phyloP scores from a whole-genome alignment of 495 filamentous ascomycete species.

The Talaromyces thailandensis region DNA sequence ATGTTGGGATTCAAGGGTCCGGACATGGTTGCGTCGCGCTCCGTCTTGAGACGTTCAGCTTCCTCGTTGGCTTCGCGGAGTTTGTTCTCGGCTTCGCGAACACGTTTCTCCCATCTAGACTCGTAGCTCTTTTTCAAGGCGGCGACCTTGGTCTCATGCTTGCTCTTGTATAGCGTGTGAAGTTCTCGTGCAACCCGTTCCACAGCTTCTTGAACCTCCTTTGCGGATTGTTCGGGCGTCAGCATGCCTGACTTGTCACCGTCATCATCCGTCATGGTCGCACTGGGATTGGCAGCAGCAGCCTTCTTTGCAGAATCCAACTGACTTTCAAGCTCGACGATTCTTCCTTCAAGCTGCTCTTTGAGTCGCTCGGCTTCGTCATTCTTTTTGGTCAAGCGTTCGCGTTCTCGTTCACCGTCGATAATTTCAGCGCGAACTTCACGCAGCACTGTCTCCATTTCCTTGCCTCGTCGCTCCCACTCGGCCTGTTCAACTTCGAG shows the following conservation, averaged over 20 bases:
- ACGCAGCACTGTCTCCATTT: conserved; percentile 73
- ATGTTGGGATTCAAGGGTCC: conserved; percentile 41
- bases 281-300: conserved; percentile 9
- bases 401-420: conserved; percentile 62
- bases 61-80: conserved; percentile 58
- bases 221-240: conserved; percentile 30
- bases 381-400: conserved; percentile 57
- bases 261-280: conserved; percentile 8
- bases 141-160: conserved; percentile 90
- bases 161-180: conserved; percentile 88
- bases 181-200: conserved; percentile 83
- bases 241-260: conserved; percentile 8
- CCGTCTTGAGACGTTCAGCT: conserved; percentile 60
- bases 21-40: conserved; percentile 56
- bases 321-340: conserved; percentile 63
- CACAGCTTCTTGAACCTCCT: conserved; percentile 74
- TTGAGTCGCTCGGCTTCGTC: conserved; percentile 68
- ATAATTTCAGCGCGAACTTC: conserved; percentile 76
- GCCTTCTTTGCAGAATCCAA: conserved; percentile 56
- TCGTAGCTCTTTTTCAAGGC: conserved; percentile 95
- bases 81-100: conserved; percentile 62
- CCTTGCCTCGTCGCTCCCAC: conserved; percentile 74
- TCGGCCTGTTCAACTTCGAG: conserved; percentile 68
- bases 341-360: conserved; percentile 46
- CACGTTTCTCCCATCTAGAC: conserved; percentile 75